phyloP scores from a whole-genome alignment of 768 basidiomycete species.

The Boletellus emodensis region DNA sequence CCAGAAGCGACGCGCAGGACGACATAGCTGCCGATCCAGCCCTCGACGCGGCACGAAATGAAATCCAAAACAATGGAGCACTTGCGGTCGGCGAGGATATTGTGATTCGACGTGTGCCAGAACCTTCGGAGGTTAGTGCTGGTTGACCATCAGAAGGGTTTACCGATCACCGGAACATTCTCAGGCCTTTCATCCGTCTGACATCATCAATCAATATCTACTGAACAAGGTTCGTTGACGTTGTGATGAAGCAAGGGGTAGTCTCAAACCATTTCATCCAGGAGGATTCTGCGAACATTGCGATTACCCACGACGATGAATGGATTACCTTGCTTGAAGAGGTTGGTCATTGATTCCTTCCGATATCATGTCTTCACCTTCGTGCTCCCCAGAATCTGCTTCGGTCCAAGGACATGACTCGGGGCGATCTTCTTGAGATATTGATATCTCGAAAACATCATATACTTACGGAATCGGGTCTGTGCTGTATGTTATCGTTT shows the following conservation, averaged over 20 bases:
- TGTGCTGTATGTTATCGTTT: neutral
- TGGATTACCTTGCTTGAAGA: slow-evolving; percentile 8
- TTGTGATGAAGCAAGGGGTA: neutral
- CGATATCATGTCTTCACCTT: neutral
- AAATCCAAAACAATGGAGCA: neutral
- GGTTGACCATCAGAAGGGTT: neutral
- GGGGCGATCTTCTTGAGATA: slow-evolving; percentile 1
- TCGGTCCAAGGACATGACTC: neutral
- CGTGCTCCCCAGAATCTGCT: neutral
- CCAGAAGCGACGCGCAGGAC: neutral
- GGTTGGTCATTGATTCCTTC: neutral
- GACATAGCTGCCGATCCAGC: neutral
- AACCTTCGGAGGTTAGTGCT: neutral
- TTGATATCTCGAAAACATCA: neutral
- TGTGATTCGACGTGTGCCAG: slow-evolving; percentile 1
- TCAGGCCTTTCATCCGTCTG: slow-evolving; percentile 10
- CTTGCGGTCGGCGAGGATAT: slow-evolving; percentile 1
- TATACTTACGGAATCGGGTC: neutral
- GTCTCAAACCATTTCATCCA: neutral
- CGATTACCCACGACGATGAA: slow-evolving; percentile 1
- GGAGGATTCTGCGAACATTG: neutral
- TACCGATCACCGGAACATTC: neutral
- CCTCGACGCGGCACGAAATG: neutral
- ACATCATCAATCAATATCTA: slow-evolving; percentile 5
- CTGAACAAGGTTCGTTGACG: neutral